Evolutionary conservation across 148 eudicot genomes (phyloP), one percentile per base, ranked within the genome.

Genomic region (Diospyros lotus): DNA sequence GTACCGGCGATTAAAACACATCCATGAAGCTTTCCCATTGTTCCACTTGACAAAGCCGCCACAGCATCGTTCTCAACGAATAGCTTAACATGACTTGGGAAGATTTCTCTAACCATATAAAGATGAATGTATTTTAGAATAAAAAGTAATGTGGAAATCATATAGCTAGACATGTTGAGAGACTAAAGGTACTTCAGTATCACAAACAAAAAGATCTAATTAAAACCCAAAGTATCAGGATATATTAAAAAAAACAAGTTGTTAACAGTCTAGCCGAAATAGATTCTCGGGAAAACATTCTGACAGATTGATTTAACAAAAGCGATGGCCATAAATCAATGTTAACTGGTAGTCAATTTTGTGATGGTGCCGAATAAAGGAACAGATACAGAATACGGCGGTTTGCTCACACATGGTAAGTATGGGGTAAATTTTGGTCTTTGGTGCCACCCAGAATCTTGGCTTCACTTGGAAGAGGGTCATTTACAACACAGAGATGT

Each of bases 1-100:
- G 88, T 86, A 40, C 88, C 88, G 76, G 88, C 88, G 68, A 86
- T 86, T 68, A 86, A 71, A 43, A 86, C 88, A 72, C 88, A 86
- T 70, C 88, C 88, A 67, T 86, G 88, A 71, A 86, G 86, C 71
- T 78, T 80, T 56, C 86, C 88, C 86, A 86, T 80, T 42, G 88
- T 86, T 56, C 88, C 88, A 83, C 88, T 78, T 14, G 88, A 84
- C 69, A 86, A 70, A 60, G 88, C 88, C 41, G 88, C 88, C 77
- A 86, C 84, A 66, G 88, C 86, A 76, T 86, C 88, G 78, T 86
- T 86, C 75, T 86, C 76, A 79, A 86, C 88, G 76, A 75, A 86
- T 53, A 83, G 73, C 67, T 51, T 71, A 17, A 86, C 84, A 17
- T 86, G 78, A 43, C 72, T 80, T 11, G 88, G 86, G 64, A 86